Evolutionary conservation across 805 yeast species (phyloP).

Genomic region (Naumovozyma baii): DNA sequence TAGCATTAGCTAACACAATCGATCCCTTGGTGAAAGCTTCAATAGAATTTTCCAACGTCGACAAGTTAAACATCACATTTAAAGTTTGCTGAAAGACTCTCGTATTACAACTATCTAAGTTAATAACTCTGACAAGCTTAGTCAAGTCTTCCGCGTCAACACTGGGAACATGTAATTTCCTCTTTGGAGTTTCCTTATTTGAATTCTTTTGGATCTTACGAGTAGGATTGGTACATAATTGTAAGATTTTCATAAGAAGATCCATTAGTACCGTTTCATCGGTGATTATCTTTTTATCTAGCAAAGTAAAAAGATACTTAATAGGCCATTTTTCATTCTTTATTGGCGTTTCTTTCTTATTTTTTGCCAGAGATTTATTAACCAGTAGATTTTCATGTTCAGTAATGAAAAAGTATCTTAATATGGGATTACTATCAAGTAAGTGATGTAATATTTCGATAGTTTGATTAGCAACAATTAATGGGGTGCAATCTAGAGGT

Average conservation of each 20-base stretch:
- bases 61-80: constrained; percentile 68
- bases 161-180: constrained; percentile 42
- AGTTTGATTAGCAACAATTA: constrained; percentile 65
- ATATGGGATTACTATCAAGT: constrained; percentile 54
- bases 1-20: constrained; percentile 49
- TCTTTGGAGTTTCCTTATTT: constrained; percentile 21
- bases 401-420: constrained; percentile 65
- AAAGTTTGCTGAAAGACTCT: constrained; percentile 77
- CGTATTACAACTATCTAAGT: constrained; percentile 76
- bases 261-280: constrained; percentile 74
- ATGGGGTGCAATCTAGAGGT: constrained; percentile 58
- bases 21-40: constrained; percentile 58
- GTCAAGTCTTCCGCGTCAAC: constrained; percentile 56
- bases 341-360: constrained; percentile 26
- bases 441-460: constrained; percentile 66
- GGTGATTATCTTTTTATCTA: constrained; percentile 54
- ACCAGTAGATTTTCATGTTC: constrained; percentile 54
- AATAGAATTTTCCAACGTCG: constrained; percentile 51
- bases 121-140: constrained; percentile 54
- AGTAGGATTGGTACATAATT: constrained; percentile 67
- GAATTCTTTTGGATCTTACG: constrained; percentile 41
- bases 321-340: constrained; percentile 54
- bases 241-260: constrained; percentile 61
- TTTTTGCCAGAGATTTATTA: constrained; percentile 30
- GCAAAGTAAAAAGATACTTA: constrained; percentile 51